Evolutionary conservation across 441 rosid genomes (phyloP), one percentile per base, ranked within the genome.

Genomic region (Jatropha multifida): DNA sequence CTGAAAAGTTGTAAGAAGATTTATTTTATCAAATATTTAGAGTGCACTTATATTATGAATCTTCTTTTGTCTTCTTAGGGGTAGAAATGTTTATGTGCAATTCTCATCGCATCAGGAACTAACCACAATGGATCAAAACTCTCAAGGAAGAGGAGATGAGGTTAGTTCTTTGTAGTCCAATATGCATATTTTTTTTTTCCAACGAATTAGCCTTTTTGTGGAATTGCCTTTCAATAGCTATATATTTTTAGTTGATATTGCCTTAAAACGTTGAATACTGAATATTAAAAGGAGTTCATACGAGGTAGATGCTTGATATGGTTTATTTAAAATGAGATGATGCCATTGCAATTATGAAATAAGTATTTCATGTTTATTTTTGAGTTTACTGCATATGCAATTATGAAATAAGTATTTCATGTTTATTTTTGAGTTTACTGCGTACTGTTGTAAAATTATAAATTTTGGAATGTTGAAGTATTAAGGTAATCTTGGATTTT

Each of bases 51-150:
- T 46, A 48, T 44, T 56, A 15, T 62, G 11, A 15, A 68, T 41
- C 58, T 55, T 20, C 17, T 68, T 72, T 32, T 65, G 64, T 59
- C 64, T n/a, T 63, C 64, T n/a, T 75, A 95, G 99, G 88, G 98
- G 99, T 55, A 85, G 99, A 83, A 96, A 94, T 90, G 99, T 96
- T 73, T 96, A 94, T 76, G 78, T 96, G 65, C 98, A 96, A 74
- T 96, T 96, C 85, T 96, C 98, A 23, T 96, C 99, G 17, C 99
- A 96, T 82, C 98, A 96, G 83, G 99, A 96, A 82, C 83, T 96
- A 76, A 96, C 98, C 62, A 96, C 99, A 11, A 81, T 90, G 86
- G 98, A 96, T 76, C 99, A 96, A 81, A 96, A 86, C 79, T 63
- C 95, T 71, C 98, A 96, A 85, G 97, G 91, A 64, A 85, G 98